Conservation (phyloP, 768 basidiomycete genomes). For the Termitomyces sp. region DNA sequence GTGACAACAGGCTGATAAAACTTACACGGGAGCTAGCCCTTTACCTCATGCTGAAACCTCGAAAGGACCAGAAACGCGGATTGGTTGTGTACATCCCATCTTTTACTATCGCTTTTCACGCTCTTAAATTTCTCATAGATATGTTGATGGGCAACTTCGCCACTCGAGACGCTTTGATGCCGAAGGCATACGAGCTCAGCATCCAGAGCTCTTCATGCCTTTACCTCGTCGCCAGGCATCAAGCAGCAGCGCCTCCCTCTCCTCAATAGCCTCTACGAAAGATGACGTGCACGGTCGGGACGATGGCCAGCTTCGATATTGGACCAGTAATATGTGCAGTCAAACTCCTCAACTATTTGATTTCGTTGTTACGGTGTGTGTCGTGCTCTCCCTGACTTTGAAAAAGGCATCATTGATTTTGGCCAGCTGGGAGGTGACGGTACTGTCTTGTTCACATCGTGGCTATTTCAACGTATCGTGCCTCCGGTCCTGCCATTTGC, state of each 20-base stretch:
- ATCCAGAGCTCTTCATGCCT: constrained; percentile 86
- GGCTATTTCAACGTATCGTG: constrained; percentile 97
- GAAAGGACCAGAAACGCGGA: constrained; percentile 60
- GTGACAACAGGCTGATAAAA: constrained; percentile 94
- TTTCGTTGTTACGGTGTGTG: constrained; percentile 90
- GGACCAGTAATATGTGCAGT: constrained; percentile 96
- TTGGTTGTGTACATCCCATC: constrained; percentile 66
- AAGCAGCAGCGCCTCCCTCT: constrained; percentile 52
- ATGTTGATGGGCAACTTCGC: constrained; percentile 90
- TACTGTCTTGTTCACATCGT: constrained; percentile 97
- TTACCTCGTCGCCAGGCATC: constrained; percentile 72
- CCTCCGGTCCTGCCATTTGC: constrained; percentile 99
- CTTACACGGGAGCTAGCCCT: constrained; percentile 91
- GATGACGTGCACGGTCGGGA: constrained; percentile 42
- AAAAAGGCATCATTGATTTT: neutral
- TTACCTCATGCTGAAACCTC: constrained; percentile 90
- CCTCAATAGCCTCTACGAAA: constrained; percentile 47
- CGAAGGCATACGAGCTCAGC: constrained; percentile 75
- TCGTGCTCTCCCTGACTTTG: neutral
- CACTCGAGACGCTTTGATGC: constrained; percentile 93
- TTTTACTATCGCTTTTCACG: constrained; percentile 4
- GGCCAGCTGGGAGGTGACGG: constrained; percentile 93
- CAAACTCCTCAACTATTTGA: constrained; percentile 90
- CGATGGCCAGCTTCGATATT: constrained; percentile 93
- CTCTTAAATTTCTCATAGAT: constrained; percentile 39